phyloP scores from a whole-genome alignment of 2,329 filamentous ascomycete species.

The Penicillium thymicola region DNA sequence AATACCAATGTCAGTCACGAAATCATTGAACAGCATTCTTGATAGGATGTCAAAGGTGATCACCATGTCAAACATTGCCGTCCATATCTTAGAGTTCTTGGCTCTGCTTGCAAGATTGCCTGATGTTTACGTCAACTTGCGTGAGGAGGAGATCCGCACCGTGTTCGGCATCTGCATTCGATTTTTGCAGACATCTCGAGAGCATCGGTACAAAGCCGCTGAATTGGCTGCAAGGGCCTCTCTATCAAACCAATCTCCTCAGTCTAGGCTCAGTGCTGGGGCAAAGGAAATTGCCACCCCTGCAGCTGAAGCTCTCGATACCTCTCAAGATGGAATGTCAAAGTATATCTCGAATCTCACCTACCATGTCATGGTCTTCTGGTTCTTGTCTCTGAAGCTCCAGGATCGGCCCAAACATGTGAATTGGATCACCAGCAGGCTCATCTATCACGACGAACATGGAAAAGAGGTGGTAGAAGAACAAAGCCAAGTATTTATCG shows the following conservation, averaged over 20 bases:
- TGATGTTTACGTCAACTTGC: conserved; percentile 80
- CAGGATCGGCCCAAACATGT: conserved; percentile 80
- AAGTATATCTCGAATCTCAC: conserved; percentile 92
- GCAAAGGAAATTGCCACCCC: conserved; percentile 42
- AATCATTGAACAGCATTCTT: conserved; percentile 78
- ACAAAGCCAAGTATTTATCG: conserved; percentile 87
- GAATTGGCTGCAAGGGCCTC: conserved; percentile 34
- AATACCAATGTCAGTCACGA: conserved; percentile 80
- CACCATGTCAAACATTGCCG: conserved; percentile 83
- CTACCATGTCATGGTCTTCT: conserved; percentile 93
- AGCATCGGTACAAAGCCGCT: conserved; percentile 44
- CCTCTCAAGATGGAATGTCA: conserved; percentile 69
- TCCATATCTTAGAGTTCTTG: conserved; percentile 96
- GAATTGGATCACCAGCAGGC: conserved; percentile 81
- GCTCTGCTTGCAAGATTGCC: conserved; percentile 81
- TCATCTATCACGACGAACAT: conserved; percentile 71
- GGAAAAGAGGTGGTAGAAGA: conserved; percentile 79
- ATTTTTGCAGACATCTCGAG: conserved; percentile 84
- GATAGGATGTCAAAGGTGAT: conserved; percentile 96
- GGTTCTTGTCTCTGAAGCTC: conserved; percentile 88
- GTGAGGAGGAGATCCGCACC: conserved; percentile 86
- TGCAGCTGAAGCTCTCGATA: conserved; percentile 32
- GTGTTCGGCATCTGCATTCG: conserved; percentile 95
- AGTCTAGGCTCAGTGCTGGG: conserved; percentile 41
- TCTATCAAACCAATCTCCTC: conserved; percentile 16